Evolutionary conservation across 2,329 filamentous ascomycete genomes (phyloP).

Genomic region (Aspergillus cejpii): DNA sequence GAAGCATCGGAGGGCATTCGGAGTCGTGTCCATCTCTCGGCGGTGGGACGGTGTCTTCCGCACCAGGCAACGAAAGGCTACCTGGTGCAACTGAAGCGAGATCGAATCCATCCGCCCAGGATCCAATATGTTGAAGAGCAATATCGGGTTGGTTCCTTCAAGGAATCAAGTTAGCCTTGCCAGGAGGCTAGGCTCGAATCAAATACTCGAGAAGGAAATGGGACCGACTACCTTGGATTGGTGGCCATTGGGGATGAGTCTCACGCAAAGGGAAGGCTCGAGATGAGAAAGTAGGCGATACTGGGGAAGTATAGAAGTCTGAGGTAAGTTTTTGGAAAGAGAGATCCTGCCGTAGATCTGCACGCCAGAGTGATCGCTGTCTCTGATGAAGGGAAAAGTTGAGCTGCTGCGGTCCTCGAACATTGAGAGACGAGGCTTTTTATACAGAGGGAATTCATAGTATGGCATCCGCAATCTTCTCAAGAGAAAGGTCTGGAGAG

Average conservation of each 20-base stretch:
- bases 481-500: no score
- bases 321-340: no score
- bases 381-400: no score
- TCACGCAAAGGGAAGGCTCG: neutral
- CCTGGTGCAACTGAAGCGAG: neutral
- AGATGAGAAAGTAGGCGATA: no score
- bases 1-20: neutral
- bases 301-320: no score
- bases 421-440: no score
- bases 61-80: neutral
- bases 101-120: neutral
- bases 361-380: no score
- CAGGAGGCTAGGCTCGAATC: neutral
- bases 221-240: neutral
- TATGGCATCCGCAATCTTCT: no score
- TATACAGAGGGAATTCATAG: no score
- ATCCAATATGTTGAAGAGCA: neutral
- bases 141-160: neutral
- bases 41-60: neutral
- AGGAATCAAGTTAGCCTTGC: neutral
- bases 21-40: neutral
- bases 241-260: neutral
- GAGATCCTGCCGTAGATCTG: no score
- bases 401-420: no score
- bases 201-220: neutral